phyloP scores from a whole-genome alignment of 345 rosid species.

The Corymbia maculata region DNA sequence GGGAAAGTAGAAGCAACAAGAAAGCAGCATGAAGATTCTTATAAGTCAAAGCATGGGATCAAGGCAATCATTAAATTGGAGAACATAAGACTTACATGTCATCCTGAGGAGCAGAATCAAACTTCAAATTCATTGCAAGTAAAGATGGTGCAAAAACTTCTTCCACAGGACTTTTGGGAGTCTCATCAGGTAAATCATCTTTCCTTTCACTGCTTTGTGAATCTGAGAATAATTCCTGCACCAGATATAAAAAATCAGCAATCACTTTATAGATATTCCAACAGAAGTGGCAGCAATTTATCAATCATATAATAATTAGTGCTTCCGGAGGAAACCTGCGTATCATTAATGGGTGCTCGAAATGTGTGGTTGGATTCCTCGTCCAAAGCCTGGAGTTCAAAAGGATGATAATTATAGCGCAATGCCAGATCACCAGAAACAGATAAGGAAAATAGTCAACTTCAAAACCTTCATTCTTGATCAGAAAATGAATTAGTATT shows the following conservation, averaged over 20 bases:
- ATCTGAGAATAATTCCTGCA: constrained; percentile 48
- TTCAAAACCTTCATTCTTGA: neutral
- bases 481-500: neutral
- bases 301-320: neutral
- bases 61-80: neutral
- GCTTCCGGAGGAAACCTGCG: constrained; percentile 29
- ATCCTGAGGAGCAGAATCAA: constrained; percentile 44
- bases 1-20: neutral
- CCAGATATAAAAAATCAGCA: neutral
- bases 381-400: neutral
- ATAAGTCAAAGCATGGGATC: neutral
- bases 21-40: neutral
- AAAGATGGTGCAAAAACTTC: constrained; percentile 66
- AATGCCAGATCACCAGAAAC: neutral
- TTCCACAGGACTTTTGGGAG: constrained; percentile 39
- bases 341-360: constrained; percentile 42
- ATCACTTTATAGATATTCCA: neutral
- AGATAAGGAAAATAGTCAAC: neutral
- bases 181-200: constrained; percentile 37
- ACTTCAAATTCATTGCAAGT: constrained; percentile 61
- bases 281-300: neutral
- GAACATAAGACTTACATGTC: constrained; percentile 28
- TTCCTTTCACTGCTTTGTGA: constrained; percentile 32
- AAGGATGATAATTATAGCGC: neutral
- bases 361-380: constrained; percentile 24